Evolutionary conservation across 2,329 filamentous ascomycete species (phyloP).

Genomic region (Ophiostoma triangulosporum): DNA sequence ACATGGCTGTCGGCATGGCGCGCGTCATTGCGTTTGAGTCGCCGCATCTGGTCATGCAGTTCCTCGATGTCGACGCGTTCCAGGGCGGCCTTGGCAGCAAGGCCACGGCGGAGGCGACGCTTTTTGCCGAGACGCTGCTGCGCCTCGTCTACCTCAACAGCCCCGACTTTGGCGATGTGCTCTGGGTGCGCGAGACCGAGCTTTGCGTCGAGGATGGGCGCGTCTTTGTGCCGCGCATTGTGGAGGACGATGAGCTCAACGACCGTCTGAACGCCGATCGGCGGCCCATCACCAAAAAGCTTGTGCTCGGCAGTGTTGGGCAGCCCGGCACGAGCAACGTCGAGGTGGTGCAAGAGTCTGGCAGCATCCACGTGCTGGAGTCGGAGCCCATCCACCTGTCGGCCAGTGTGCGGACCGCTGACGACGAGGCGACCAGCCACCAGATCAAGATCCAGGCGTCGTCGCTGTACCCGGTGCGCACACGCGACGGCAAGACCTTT

Average conservation of each 20-base stretch:
- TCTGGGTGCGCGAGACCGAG: constrained; percentile 15
- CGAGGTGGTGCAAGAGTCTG: constrained; percentile 4
- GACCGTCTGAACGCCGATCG: constrained; percentile 13
- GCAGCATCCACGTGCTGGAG: constrained; percentile 5
- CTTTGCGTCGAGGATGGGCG: constrained; percentile 16
- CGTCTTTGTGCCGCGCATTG: constrained; percentile 18
- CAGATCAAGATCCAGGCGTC: constrained; percentile 5
- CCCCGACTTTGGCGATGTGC: constrained; percentile 6
- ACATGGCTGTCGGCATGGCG: constrained; percentile 15
- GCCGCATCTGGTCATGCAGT: constrained; percentile 14
- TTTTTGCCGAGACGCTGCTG: constrained; percentile 12
- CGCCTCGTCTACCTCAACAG: constrained; percentile 9
- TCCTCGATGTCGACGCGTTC: constrained; percentile 15
- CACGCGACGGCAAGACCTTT: constrained; percentile 4
- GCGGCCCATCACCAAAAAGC: constrained; percentile 9
- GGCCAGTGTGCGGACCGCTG: not conserved
- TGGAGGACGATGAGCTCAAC: constrained; percentile 11
- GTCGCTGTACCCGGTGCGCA: constrained; percentile 8
- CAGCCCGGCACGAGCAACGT: not conserved
- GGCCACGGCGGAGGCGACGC: not conserved
- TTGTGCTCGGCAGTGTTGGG: not conserved
- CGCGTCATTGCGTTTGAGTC: constrained; percentile 15
- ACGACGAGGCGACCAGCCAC: not conserved
- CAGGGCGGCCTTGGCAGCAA: not conserved
- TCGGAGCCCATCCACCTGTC: constrained; percentile 1